A percentile compares a stretch with the other conserved stretches of the same genome.
phyloP scores from a whole-genome alignment of 345 rosid species.

The Ailanthus altissimus region DNA sequence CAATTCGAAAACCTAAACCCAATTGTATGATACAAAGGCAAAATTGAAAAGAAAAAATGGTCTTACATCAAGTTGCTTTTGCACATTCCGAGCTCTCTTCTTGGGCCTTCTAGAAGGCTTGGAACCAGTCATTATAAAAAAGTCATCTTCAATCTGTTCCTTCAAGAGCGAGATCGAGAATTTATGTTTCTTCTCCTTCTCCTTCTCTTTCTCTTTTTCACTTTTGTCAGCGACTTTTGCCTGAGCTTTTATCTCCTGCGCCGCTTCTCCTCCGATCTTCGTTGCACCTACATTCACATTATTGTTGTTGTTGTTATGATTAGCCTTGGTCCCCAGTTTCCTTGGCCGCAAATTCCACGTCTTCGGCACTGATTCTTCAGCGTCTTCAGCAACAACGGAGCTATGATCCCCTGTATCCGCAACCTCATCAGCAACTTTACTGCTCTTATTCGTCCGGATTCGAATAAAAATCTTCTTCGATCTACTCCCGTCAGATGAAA shows the following conservation, averaged over 20 bases:
- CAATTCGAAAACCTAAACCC: not conserved
- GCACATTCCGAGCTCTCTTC: constrained; percentile 72
- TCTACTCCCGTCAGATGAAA: constrained; percentile 34
- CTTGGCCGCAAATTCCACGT: constrained; percentile 81
- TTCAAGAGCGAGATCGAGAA: constrained; percentile 57
- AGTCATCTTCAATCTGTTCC: constrained; percentile 78
- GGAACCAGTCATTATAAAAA: constrained; percentile 64
- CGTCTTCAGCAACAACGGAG: constrained; percentile 38
- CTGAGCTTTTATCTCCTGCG: constrained; percentile 32
- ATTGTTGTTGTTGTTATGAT: constrained; percentile 18
- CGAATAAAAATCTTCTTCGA: constrained; percentile 58
- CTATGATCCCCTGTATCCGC: constrained; percentile 40
- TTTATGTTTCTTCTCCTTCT: constrained; percentile 50
- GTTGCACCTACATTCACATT: constrained; percentile 22
- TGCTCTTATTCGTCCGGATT: constrained; percentile 35
- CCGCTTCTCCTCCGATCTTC: constrained; percentile 34
- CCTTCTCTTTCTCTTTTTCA: constrained; percentile 13
- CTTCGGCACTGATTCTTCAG: constrained; percentile 48
- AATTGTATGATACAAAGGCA: not conserved
- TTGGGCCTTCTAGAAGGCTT: constrained; percentile 69
- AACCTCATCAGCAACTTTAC: constrained; percentile 27
- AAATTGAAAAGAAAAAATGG: not conserved
- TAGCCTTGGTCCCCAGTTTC: constrained; percentile 36
- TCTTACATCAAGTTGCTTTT: constrained; percentile 63
- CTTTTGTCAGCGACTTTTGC: constrained; percentile 33